Evolutionary conservation across 345 rosid genomes (phyloP).

Genomic region (Boechera divaricarpa): DNA sequence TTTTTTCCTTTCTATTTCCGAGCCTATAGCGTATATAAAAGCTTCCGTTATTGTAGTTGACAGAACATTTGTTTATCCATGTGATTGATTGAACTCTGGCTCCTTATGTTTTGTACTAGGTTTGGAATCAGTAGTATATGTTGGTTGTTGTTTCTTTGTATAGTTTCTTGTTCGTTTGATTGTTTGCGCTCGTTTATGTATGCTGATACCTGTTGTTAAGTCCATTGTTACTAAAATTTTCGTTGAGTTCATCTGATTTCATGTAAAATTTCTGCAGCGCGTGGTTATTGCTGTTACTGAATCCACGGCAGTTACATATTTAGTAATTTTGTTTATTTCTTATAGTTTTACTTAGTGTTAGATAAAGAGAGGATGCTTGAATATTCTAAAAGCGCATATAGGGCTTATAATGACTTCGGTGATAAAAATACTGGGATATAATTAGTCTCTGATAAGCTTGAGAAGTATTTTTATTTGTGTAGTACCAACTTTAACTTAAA

Average conservation of each 20-base stretch:
- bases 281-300: background rate
- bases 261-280: background rate
- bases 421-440: background rate
- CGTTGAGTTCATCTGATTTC: background rate
- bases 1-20: too few species aligned
- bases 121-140: background rate
- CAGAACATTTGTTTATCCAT: background rate
- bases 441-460: background rate
- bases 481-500: slow-evolving; percentile 1
- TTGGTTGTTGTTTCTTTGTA: background rate
- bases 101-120: background rate
- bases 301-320: background rate
- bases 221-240: background rate
- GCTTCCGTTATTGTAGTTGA: background rate
- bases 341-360: background rate
- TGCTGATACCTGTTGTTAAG: slow-evolving; percentile 1
- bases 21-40: background rate
- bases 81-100: background rate
- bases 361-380: background rate
- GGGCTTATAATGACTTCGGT: background rate
- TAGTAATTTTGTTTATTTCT: background rate
- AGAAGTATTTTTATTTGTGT: slow-evolving; percentile 6
- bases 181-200: background rate
- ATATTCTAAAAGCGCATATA: background rate
- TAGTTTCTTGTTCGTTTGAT: background rate